A percentile compares a stretch with the other conserved stretches of the same genome.
phyloP scores from a whole-genome alignment of 768 basidiomycete genomes.

The Rhizopogon vesiculosus region DNA sequence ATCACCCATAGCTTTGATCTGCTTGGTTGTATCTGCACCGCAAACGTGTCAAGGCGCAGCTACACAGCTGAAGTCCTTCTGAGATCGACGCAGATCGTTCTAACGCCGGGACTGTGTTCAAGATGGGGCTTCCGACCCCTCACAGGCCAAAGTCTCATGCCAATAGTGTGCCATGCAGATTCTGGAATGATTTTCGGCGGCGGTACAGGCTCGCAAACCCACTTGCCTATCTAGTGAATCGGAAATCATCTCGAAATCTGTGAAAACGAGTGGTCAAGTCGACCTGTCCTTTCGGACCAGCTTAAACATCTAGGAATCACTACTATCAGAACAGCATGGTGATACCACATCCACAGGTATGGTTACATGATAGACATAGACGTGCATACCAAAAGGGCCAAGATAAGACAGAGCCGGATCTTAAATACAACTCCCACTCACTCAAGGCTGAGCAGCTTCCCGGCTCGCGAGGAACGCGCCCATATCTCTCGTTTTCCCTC shows the following conservation, averaged over 20 bases:
- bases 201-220: too few relatives aligned
- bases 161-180: neutral
- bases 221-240: too few relatives aligned
- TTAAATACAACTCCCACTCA: neutral
- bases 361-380: neutral
- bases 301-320: neutral
- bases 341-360: neutral
- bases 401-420: neutral
- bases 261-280: neutral
- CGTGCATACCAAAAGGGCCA: neutral
- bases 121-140: neutral
- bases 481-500: constrained; percentile 31
- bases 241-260: neutral
- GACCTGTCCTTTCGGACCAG: neutral
- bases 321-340: neutral
- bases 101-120: too few relatives aligned
- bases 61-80: too few relatives aligned
- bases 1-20: neutral
- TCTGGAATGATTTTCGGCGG: neutral
- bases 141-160: neutral
- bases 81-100: neutral
- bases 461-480: constrained; percentile 37
- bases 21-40: neutral
- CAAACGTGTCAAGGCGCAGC: neutral
- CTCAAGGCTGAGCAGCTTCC: constrained; percentile 20